Conservation (phyloP, 768 basidiomycete species). For the Boletus tomentosulus region DNA sequence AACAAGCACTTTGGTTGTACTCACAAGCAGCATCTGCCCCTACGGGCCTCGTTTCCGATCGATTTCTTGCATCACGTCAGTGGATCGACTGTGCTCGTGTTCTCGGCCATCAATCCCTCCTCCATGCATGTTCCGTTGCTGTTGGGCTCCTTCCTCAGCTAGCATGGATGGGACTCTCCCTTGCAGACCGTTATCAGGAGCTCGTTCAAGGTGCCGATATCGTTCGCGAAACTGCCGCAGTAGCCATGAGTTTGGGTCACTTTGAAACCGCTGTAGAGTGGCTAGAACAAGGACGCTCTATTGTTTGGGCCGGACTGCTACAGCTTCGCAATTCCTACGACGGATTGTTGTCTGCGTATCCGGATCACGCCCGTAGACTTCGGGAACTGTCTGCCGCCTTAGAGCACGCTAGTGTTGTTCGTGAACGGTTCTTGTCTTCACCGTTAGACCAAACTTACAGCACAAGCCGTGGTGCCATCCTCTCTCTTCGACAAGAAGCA, state of each 20-base stretch:
- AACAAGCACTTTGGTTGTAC: background rate
- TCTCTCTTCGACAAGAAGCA: background rate
- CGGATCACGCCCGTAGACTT: background rate
- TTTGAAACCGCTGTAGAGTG: background rate
- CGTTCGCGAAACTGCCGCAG: background rate
- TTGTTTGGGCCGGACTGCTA: background rate
- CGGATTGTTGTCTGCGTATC: background rate
- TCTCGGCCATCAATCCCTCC: background rate
- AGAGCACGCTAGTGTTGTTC: background rate
- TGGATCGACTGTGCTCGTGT: background rate
- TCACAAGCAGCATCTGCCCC: background rate
- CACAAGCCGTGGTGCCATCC: background rate
- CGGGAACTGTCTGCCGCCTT: background rate
- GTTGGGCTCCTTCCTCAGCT: background rate
- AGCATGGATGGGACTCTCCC: background rate
- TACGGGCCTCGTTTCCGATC: background rate
- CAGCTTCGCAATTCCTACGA: background rate
- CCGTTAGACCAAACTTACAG: background rate
- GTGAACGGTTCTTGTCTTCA: background rate
- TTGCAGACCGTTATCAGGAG: background rate
- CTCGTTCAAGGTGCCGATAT: background rate
- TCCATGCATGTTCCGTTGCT: background rate
- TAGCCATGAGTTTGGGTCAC: background rate
- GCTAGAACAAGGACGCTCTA: background rate
- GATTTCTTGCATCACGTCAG: background rate